A percentile compares a stretch with the other conserved stretches of the same genome.
phyloP scores from a whole-genome alignment of 164 flowering plant species.

The Vitis amurensis region DNA sequence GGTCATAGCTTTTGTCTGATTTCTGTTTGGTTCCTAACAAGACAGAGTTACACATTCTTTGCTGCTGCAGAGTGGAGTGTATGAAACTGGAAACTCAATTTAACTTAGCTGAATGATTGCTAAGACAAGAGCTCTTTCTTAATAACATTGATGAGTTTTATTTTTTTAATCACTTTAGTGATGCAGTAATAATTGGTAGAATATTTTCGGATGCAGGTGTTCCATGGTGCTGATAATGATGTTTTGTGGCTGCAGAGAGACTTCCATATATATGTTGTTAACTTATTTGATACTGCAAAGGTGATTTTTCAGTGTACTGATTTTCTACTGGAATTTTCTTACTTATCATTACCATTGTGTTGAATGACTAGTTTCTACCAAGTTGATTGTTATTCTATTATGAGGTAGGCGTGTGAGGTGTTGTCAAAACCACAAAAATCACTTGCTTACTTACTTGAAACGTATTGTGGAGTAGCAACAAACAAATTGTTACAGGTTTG shows the following conservation, averaged over 20 bases:
- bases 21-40: background rate
- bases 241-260: slow-evolving; percentile 95
- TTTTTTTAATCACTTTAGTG: too few species aligned
- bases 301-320: slow-evolving; percentile 29
- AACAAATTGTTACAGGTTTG: slow-evolving; percentile 89
- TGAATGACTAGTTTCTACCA: slow-evolving; percentile 1
- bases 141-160: too few species aligned
- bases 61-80: too few species aligned
- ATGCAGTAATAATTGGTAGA: too few species aligned
- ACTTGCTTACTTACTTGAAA: slow-evolving; percentile 86
- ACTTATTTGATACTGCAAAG: slow-evolving; percentile 95
- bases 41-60: too few species aligned
- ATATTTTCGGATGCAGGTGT: slow-evolving; percentile 51
- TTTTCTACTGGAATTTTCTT: background rate
- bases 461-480: slow-evolving; percentile 70
- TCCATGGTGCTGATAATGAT: slow-evolving; percentile 98
- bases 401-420: slow-evolving; percentile 82
- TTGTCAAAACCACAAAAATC: slow-evolving; percentile 87
- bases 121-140: too few species aligned
- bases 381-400: slow-evolving; percentile 16
- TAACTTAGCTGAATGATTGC: too few species aligned
- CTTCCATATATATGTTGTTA: slow-evolving; percentile 91
- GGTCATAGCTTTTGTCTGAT: background rate
- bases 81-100: too few species aligned
- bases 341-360: background rate